Base-by-base conservation (phyloP, 2,329 filamentous ascomycete species). In the Celoporthe dispersa region DNA sequence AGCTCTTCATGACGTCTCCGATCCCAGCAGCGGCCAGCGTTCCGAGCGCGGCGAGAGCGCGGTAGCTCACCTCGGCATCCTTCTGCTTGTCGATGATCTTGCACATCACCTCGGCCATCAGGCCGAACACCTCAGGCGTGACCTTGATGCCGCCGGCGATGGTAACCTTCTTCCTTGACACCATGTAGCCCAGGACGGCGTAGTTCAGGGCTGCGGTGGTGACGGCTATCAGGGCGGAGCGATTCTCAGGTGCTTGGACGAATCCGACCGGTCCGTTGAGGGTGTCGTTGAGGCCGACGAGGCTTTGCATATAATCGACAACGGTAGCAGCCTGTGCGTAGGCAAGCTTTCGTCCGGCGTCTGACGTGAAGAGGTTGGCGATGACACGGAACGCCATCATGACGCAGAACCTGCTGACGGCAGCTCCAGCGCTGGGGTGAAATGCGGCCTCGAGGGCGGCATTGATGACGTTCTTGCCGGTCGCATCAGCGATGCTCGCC, bases 361-460 rank as follows among this genome's bases (percentile, higher is more conserved):
- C 82, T 0, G 92, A 93, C 71, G 88, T 87, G 77, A 98, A 97
- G 9, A 98, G 83, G 75, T 99, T 99, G 39, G 90, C 91, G 64
- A 98, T 85, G 19, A 91, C 88, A 4, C 96, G 92, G 16, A 94
- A 85, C 0, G 91, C 90, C 84, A 99, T 92, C 91, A 98, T 97
- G 14, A 89, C 88, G 74, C 94, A 94, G 80, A 98, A 98, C 67
- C 91, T 86, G 51, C 89, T 90, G 0, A 91, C 84, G 0, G 86
- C 81, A 5, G 81, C 79, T 11, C 89, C 85, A 80, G 88, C 59
- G 78, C 81, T 71, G 48, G 70, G 68, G 73, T 79, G 73, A 72
- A 84, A 71, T 51, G 81, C 74, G 59, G 78, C 78, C 7, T 75
- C 75, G 2, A 87, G 79, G 28, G 82, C 82, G 7, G 84, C 79